These are phyloP conservation scores for Rhynchospora tenuis DNA, from an alignment of 176 grass and related monocot genomes.

Conservation along the genomic window DNA sequence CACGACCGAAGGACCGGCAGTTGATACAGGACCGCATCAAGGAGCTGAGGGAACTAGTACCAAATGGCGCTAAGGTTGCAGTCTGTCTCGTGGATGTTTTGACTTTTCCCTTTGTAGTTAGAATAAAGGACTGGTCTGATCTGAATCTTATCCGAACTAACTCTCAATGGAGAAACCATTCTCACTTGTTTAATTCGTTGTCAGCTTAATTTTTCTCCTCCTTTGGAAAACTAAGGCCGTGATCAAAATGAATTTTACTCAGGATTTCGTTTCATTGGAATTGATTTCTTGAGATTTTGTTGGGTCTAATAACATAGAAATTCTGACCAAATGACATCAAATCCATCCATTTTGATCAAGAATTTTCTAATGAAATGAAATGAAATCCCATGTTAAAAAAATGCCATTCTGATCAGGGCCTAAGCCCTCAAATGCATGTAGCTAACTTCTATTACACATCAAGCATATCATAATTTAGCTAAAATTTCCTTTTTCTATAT, in stretches of 20 bases:
- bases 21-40: conserved; percentile 72
- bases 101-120: not conserved
- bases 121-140: not conserved
- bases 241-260: too few species aligned
- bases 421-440: not conserved
- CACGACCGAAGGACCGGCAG: conserved; percentile 61
- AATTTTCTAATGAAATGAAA: too few species aligned
- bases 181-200: not conserved
- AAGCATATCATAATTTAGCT: not conserved
- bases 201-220: not conserved
- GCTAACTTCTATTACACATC: not conserved
- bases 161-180: not conserved
- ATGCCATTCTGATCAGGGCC: too few species aligned
- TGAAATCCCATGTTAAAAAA: too few species aligned
- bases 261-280: too few species aligned
- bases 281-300: too few species aligned
- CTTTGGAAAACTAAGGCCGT: not conserved
- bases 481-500: not conserved
- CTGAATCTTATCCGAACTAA: not conserved
- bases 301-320: too few species aligned
- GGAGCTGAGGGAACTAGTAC: conserved; percentile 61
- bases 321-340: too few species aligned
- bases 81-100: not conserved
- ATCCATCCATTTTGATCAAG: too few species aligned
- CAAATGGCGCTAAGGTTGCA: conserved; percentile 55